Base-by-base conservation (phyloP, 345 rosid genomes). In the Lepidium didymum region DNA sequence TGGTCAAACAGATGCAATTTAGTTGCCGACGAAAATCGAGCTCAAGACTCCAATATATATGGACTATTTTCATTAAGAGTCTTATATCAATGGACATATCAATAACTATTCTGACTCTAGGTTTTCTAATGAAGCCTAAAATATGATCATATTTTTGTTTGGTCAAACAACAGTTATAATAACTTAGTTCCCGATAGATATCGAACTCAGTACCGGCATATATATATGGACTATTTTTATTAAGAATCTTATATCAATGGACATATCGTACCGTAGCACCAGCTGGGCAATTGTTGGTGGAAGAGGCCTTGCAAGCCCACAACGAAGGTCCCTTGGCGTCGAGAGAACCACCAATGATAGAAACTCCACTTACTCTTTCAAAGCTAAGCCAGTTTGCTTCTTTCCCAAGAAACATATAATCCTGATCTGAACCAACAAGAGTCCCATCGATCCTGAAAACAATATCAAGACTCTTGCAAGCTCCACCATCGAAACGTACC, bases 321-420 rank as follows among this genome's bases (percentile, higher is more conserved):
- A 83, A 75, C 4, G 74, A 50, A 0, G 81, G 9, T n/a, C 87
- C 90, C 45, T 73, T 77, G 7, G 86, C 87, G 45, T 86, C 86
- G 6, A 83, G 43, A 4, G 64, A 34, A 3, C 86, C 84, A 13
- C 87, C 87, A 10, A 51, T 13, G 16, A 86, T 60, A 18, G 83
- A 75, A 54, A 81, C 74, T 14, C 80, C 87, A 19, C 10, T 53
- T n/a, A 82, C 87, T 23, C 66, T 46, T 52, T 76, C 44, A 25
- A 86, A 86, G 35, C 64, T 53, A 29, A 83, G 45, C 91, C 87
- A 86, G 53, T 52, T 15, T 7, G 56, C 36, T 36, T 72, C 62
- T 53, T 79, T 29, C 10, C 81, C 85, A 1, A 86, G 77, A 4
- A 70, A 75, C 12, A 29, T 43, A 33, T 77, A 82, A n/a, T 82